phyloP scores from a whole-genome alignment of 1,284 basidiomycete genomes.

The Ceratobasidium papillatum region DNA sequence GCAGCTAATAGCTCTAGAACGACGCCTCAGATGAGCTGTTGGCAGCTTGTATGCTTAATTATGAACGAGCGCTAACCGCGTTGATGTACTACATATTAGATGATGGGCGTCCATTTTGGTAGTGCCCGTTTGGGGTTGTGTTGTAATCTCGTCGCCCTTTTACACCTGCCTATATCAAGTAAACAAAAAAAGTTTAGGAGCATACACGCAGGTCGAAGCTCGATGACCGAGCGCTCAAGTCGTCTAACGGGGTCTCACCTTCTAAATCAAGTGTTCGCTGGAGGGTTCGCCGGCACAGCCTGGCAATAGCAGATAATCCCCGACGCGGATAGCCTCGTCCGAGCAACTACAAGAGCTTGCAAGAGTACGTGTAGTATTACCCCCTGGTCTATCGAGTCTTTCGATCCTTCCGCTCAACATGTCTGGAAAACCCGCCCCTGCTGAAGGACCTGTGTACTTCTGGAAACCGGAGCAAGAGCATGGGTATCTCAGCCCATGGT shows the following conservation, averaged over 20 bases:
- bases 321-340: not conserved
- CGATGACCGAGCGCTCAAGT: not conserved
- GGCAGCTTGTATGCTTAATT: not conserved
- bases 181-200: not conserved
- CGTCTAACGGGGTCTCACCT: not conserved
- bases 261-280: not conserved
- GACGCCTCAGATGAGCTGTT: constrained; percentile 19
- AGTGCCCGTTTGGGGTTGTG: not conserved
- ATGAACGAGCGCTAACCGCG: not conserved
- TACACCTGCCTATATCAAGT: not conserved
- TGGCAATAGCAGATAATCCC: not conserved
- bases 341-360: not conserved
- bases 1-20: constrained; percentile 21
- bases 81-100: not conserved
- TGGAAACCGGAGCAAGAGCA: constrained; percentile 41
- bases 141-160: not conserved
- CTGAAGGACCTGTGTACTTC: constrained; percentile 31
- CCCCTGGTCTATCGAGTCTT: not conserved
- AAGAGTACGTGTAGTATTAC: not conserved
- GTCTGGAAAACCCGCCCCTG: constrained; percentile 1
- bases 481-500: constrained; percentile 40
- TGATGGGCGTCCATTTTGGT: not conserved
- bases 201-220: not conserved
- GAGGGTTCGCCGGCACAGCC: not conserved
- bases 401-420: not conserved